Evolutionary conservation across 768 basidiomycete genomes (phyloP), one percentile per base, ranked within the genome.

Genomic region (Amanita pallidorosea): DNA sequence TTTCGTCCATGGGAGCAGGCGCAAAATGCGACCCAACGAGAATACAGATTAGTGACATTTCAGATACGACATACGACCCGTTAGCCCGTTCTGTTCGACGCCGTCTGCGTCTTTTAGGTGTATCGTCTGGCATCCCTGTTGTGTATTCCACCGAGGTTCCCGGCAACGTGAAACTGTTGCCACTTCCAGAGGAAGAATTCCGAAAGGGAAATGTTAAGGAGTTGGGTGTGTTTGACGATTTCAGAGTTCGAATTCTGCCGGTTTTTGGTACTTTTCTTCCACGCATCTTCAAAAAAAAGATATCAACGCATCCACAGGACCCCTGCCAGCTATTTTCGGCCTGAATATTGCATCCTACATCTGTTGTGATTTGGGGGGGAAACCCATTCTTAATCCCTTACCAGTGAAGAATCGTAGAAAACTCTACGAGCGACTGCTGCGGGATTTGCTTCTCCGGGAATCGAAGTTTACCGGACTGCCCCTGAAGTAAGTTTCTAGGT

Each of bases 101-200:
- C 23, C 79, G 87, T 43, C 73, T 90, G 22, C 85, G 84, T 45
- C 62, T 75, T 13, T 68, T 73, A 22, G 81, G 80, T n/a, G 72
- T 81, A 34, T 59, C 74, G 17, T 78, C 75, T 23, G 80, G 83
- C 8, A 86, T 88, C 49, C 86, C 89, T 5, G 92, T 94, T 9
- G 91, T 97, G 9, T 98, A 95, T 67, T 95, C 92, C 3, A 96
- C 94, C 9, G 96, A 98, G 64, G 86, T 90, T 7, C 92, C 92
- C 0, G 76, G 85, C 2, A 85, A 93, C 53, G 80, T 98, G 49
- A 87, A 86, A 57, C 72, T 98, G 3, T 77, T 97, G 9, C 96
- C 95, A 2, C 72, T 98, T 0, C 79, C 89, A 0, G 91, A 96
- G 52, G 88, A 92, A 56, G 93, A 98, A 65, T 94, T 93, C 63